Conservation (phyloP, 192 early-diverging fungal species). For the Rhizoclosmatium sp. region DNA sequence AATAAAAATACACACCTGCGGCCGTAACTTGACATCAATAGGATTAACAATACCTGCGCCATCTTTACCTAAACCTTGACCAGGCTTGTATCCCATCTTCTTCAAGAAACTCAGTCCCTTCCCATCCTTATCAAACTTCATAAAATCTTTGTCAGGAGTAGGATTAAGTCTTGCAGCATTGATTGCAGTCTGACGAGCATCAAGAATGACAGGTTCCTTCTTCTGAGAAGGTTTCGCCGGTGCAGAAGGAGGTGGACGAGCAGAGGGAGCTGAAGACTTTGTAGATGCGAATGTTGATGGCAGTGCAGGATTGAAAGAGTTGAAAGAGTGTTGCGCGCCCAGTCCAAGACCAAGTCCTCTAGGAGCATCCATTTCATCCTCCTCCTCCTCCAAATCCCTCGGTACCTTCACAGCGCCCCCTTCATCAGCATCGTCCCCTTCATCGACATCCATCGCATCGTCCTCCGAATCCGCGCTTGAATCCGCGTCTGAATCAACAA, state of each 20-base stretch:
- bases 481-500: too few relatives aligned
- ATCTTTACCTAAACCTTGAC: conserved; percentile 87
- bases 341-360: conserved; percentile 32
- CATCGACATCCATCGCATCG: conserved; percentile 50
- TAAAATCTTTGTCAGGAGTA: conserved; percentile 74
- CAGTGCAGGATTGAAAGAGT: not conserved
- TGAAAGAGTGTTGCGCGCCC: not conserved
- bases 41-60: conserved; percentile 90
- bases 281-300: conserved; percentile 8
- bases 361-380: conserved; percentile 28
- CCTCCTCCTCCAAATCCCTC: conserved; percentile 16
- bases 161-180: conserved; percentile 1
- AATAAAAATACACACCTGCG: conserved; percentile 35
- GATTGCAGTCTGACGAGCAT: conserved; percentile 10
- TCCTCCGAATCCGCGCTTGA: not conserved
- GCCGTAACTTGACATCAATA: conserved; percentile 86
- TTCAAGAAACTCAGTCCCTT: conserved; percentile 83
- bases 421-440: conserved; percentile 13
- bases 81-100: conserved; percentile 90
- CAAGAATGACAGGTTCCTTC: conserved; percentile 8
- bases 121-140: conserved; percentile 77
- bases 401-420: not conserved
- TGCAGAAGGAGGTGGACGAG: not conserved
- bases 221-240: not conserved
- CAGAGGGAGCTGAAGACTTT: not conserved